Base-by-base conservation (phyloP, 2,329 filamentous ascomycete genomes). In the Aspergillus transmontanensis region DNA sequence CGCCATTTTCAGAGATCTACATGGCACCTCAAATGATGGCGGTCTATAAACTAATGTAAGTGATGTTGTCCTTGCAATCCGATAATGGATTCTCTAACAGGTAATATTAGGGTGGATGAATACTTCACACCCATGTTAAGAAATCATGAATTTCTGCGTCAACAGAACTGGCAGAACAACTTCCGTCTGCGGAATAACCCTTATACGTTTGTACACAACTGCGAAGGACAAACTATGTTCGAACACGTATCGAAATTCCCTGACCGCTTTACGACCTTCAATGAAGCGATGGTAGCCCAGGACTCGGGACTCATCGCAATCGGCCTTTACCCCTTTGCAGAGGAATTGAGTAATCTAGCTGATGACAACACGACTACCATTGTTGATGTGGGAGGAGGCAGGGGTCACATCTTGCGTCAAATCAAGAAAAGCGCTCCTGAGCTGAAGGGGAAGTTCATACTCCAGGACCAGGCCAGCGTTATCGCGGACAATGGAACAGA, bases 331-430 rank as follows among this genome's bases (percentile, higher is more conserved):
- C 70, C 70, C 43, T 67, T 32, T n/a, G 19, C 62, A 4, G 43
- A 46, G 36, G 51, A 65, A 53, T 63, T 71, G 45, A 45, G 63
- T 9, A 19, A 36, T 23, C 58, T 68, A 12, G 62, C 59, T 3
- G 54, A 46, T 10, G 55, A 62, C 2, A 60, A 66, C 28, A 53
- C 39, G 9, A 70, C 72, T 12, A 64, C 66, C 1, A 59, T 71
- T 11, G 65, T 71, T 16, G 69, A 71, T 48, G 60, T 71, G 11
- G 69, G 67, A 12, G 69, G 69, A 21, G 68, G 69, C 28, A 59
- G 61, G 1, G 69, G 69, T 7, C 66, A 71, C 28, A 65, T 63
- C 19, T 41, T 66, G 4, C 57, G 51, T 11, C 62, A 66, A 50
- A 69, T 71, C 39, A 64, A 59, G 39, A 21, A 61, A 46, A 55